Base-by-base conservation (phyloP, 192 early-diverging fungal genomes). In the Coemansia umbellata region DNA sequence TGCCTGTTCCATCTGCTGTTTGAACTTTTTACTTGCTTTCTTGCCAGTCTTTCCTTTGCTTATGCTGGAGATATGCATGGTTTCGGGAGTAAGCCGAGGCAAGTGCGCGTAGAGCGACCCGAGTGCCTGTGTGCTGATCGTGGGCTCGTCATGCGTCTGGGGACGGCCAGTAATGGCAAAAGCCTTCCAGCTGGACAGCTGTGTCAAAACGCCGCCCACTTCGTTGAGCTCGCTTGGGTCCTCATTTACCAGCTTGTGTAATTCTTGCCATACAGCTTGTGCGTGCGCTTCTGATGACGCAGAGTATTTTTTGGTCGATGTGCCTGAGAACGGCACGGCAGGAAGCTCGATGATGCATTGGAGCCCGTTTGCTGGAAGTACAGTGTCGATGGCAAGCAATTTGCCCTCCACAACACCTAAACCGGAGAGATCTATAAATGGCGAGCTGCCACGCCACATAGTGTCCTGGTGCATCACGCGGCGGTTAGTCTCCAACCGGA, bases 321-420 rank as follows among this genome's bases (percentile, higher is more conserved):
- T 0, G 1, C 2, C 0, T 31, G 7, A 26, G 13, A n/a, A 45
- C n/a, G 43, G 17, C 1, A 26, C 23, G n/a, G 21, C 31, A 3
- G 66, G 59, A 0, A 67, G 2, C 35, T 52, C 27, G 23, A 74
- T 36, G 19, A 74, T 60, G 31, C 64, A 74, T 7, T 74, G 71
- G 3, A 74, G 64, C 0, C 71, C 71, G 13, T 37, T 60, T 4
- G 64, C 27, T 0, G 71, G 71, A 17, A 74, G 53, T 1, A 51
- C 37, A 1, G 14, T 28, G 13, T 27, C 13, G 21, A n/a, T 39
- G n/a, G n/a, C n/a, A n/a, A n/a, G n/a, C n/a, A n/a, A n/a, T n/a
- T n/a, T n/a, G n/a, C n/a, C n/a, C n/a, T n/a, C n/a, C n/a, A n/a
- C n/a, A n/a, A n/a, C n/a, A n/a, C n/a, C n/a, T n/a, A n/a, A n/a